A percentile compares a stretch with the other conserved stretches of the same genome.
phyloP scores from a whole-genome alignment of 2,329 filamentous ascomycete genomes.

The Aspergillus sp. region DNA sequence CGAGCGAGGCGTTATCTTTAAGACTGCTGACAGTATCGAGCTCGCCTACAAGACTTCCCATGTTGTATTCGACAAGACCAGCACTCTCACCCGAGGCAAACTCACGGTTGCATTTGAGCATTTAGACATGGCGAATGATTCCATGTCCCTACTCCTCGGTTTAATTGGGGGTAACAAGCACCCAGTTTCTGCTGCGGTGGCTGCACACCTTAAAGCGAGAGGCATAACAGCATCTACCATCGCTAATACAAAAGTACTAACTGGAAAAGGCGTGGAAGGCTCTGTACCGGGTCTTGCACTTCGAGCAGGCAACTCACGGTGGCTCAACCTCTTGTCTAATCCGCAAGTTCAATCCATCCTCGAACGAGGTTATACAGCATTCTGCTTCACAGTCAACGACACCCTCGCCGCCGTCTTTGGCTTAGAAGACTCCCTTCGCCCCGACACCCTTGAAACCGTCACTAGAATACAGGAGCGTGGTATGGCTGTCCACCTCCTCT shows the following conservation, averaged over 20 bases:
- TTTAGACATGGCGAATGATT: neutral
- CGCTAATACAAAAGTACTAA: constrained; percentile 23
- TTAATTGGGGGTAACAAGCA: constrained; percentile 49
- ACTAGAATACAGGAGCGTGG: constrained; percentile 48
- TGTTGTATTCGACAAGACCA: constrained; percentile 79
- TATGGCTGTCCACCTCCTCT: constrained; percentile 57
- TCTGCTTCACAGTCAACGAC: constrained; percentile 56
- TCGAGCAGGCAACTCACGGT: constrained; percentile 32
- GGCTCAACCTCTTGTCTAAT: constrained; percentile 36
- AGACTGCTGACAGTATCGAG: constrained; percentile 65
- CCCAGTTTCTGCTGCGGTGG: constrained; percentile 53
- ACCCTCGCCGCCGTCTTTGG: constrained; percentile 50
- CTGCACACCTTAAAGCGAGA: constrained; percentile 38
- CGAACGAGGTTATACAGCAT: constrained; percentile 49
- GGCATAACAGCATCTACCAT: constrained; percentile 17
- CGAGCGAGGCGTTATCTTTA: constrained; percentile 66
- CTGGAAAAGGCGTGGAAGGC: constrained; percentile 33
- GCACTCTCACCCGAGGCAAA: constrained; percentile 66
- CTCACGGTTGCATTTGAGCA: constrained; percentile 39
- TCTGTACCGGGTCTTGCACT: constrained; percentile 16
- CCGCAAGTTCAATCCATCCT: constrained; percentile 35
- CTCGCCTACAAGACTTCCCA: constrained; percentile 61
- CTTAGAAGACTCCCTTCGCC: constrained; percentile 49
- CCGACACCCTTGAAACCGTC: constrained; percentile 54
- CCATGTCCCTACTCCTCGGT: constrained; percentile 33